Evolutionary conservation across 2,329 filamentous ascomycete species (phyloP).

Genomic region (Geosmithia flava): DNA sequence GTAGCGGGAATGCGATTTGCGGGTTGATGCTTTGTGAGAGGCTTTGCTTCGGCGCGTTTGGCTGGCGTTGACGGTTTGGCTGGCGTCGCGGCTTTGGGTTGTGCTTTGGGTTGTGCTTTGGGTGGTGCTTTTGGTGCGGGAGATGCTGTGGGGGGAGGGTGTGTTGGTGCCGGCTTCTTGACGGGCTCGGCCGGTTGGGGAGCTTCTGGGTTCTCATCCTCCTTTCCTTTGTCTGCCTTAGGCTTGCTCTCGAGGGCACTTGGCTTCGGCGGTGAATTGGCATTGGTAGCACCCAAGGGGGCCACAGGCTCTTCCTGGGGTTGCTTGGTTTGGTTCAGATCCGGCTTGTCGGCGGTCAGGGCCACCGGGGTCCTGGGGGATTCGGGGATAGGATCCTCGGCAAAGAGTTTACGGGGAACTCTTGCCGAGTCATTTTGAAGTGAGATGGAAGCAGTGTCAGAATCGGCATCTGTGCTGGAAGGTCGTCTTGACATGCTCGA

Average conservation of each 20-base stretch:
- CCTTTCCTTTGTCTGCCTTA: background rate
- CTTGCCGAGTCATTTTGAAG: constrained; percentile 11
- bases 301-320: constrained; percentile 21
- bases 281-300: background rate
- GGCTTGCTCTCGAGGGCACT: background rate
- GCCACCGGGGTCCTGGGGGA: constrained; percentile 20
- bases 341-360: constrained; percentile 19
- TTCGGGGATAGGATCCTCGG: constrained; percentile 28
- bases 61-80: background rate
- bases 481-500: constrained; percentile 19
- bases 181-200: background rate
- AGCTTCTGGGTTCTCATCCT: background rate
- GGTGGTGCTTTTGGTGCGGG: background rate
- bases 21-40: constrained; percentile 2
- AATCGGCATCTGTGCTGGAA: constrained; percentile 21
- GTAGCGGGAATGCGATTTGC: constrained; percentile 5
- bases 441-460: constrained; percentile 15
- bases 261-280: background rate
- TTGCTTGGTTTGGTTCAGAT: constrained; percentile 25
- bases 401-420: constrained; percentile 9
- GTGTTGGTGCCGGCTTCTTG: background rate
- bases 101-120: background rate
- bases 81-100: background rate
- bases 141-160: background rate
- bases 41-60: constrained; percentile 3